Base-by-base conservation (phyloP, 108 stramenopile species). In the Cyclotella kingstonii region DNA sequence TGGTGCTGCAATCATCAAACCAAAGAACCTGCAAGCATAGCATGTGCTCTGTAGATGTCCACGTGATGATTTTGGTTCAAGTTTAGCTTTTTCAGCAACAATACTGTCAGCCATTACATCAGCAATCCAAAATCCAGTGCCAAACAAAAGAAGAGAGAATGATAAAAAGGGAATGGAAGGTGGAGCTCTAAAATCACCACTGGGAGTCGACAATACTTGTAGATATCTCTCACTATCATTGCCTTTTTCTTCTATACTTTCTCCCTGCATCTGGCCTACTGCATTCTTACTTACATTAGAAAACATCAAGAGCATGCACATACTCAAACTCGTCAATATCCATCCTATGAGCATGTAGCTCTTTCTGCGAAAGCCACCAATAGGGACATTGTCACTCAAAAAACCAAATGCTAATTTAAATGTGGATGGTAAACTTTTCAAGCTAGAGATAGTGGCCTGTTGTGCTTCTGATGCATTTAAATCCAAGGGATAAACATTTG, bases 41-140 rank as follows among this genome's bases (percentile, higher is more conserved):
- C 91, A 92, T 8, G 83, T 81, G 49, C 79, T 81, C 63, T 92
- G 91, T 12, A 84, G 73, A 19, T 78, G 69, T 14, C 91, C 91
- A 19, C 84, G 77, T 5, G 81, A 65, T n/a, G 75, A 51, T 23
- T 71, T 48, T 18, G 91, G 87, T 35, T 92, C 91, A 29, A 92
- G 60, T 55, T 89, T 92, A 22, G 91, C 91, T 57, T 89, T 92
- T 76, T 92, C 91, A 0, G 91, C 91, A 12, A 92, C 91, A 34
- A 92, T 79, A 21, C 71, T 75, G 54, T 92, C 91, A 7, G 79
- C 91, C 87, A 92, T 92, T 36, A 92, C 91, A 59, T 92, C 91
- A 1, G 88, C 90, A 39, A 88, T 57, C 90, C 90, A 91, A 63
- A 91, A 91, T 10, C 90, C 90, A 34, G 72, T 74, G 14, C 83